These are phyloP conservation scores for Penicillium longicatenatum DNA, from an alignment of 495 filamentous ascomycete genomes.

Conservation along the genomic window DNA sequence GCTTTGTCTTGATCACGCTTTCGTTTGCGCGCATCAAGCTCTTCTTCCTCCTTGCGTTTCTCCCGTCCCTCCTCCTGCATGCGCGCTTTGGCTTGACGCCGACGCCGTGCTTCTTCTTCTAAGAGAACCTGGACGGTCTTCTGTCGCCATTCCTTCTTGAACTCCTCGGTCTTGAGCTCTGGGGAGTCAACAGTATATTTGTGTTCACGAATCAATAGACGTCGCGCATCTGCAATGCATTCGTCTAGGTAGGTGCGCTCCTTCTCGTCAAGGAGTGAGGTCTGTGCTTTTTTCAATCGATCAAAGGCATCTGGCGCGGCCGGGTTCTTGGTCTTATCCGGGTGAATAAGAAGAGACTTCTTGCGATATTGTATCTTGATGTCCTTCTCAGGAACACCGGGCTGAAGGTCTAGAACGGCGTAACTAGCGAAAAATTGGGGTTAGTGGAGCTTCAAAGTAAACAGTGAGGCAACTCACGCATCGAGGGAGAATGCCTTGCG, in stretches of 20 bases:
- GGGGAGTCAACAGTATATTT: conserved; percentile 88
- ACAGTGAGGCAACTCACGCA: conserved; percentile 58
- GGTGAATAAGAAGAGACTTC: conserved; percentile 97
- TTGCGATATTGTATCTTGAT: conserved; percentile 93
- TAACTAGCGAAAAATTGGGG: conserved; percentile 56
- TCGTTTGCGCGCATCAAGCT: conserved; percentile 81
- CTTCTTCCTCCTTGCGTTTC: conserved; percentile 84
- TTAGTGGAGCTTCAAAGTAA: not conserved
- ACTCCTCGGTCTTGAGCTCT: conserved; percentile 76
- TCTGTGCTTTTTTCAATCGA: conserved; percentile 91
- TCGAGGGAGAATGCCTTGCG: conserved; percentile 86
- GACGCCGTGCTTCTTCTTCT: conserved; percentile 84
- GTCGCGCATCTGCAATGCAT: conserved; percentile 92
- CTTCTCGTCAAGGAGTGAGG: conserved; percentile 90
- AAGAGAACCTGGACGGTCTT: conserved; percentile 92
- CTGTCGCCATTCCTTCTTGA: conserved; percentile 80
- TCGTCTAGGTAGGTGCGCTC: conserved; percentile 84
- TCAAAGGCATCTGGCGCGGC: conserved; percentile 95
- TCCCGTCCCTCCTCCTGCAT: conserved; percentile 96
- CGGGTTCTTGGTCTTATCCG: conserved; percentile 94
- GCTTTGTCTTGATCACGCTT: conserved; percentile 90
- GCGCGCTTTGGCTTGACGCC: conserved; percentile 87
- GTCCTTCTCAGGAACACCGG: conserved; percentile 91
- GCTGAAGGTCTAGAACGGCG: conserved; percentile 92
- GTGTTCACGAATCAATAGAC: conserved; percentile 88